Percentiles rank a stretch among this genome's conserved stretches.
Evolutionary conservation across 345 rosid species (phyloP).

Genomic region (Aurinia saxatilis): DNA sequence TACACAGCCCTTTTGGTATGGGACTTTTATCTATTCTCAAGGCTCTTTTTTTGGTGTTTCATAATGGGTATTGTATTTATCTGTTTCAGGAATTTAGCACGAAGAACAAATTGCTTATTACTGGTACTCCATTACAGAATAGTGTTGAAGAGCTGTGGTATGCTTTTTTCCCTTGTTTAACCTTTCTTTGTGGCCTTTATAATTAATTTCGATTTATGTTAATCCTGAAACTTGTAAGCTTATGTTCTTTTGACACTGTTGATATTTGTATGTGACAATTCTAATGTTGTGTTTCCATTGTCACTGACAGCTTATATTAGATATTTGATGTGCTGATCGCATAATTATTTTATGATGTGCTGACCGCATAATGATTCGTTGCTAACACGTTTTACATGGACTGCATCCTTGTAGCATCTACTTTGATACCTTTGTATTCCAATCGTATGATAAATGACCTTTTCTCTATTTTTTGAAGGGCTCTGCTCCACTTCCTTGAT

Average conservation of each 20-base stretch:
- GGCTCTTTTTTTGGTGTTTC: slow-evolving; percentile 14
- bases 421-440: neutral
- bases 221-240: neutral
- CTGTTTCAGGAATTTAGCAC: slow-evolving; percentile 85
- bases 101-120: slow-evolving; percentile 91
- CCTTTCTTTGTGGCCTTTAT: neutral
- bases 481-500: slow-evolving; percentile 97
- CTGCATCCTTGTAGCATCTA: neutral
- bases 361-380: neutral
- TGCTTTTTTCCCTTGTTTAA: slow-evolving; percentile 13
- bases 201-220: neutral
- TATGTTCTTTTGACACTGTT: neutral
- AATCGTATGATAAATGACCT: neutral
- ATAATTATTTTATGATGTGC: neutral
- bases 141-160: slow-evolving; percentile 99
- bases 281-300: neutral
- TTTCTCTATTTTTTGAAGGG: slow-evolving; percentile 44
- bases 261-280: slow-evolving; percentile 11
- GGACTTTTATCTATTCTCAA: neutral
- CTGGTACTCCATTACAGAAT: slow-evolving; percentile 98
- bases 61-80: slow-evolving; percentile 1
- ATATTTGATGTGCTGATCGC: neutral
- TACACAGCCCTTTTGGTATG: slow-evolving; percentile 87
- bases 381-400: neutral
- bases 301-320: neutral